Evolutionary conservation across 768 basidiomycete genomes (phyloP), one percentile per base, ranked within the genome.

Genomic region (Macrolepiota fuliginosa): DNA sequence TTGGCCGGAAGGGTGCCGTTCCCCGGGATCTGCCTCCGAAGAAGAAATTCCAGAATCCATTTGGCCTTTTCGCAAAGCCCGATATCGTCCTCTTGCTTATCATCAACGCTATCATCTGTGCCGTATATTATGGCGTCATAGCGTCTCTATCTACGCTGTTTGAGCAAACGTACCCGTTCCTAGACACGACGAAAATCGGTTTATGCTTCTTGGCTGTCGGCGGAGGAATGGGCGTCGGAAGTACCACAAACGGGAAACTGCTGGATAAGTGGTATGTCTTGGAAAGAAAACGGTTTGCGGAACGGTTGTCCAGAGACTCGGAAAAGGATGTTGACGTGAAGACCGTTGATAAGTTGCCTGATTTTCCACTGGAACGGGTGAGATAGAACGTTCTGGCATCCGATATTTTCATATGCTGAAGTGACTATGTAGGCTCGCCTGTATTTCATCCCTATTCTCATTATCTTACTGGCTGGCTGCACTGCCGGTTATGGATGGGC

Each of bases 151-250:
- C 89, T 1, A 81, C 86, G 0, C 76, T 88, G 0, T 87, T 92
- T 68, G 74, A 79, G 54, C 63, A 72, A 1, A 74, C 79, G 0
- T 93, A 94, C 64, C 80, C 85, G 0, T 79, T 72, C 63, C 76
- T 92, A 19, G 81, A 72, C 59, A 82, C 90, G 63, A 85, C 86
- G 3, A 79, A 83, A 24, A 79, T 91, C 35, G 93, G 93, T 2
- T 73, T 95, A 4, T 93, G 90, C 70, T 95, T 88, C 75, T 74
- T 94, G 57, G 83, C 86, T 1, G 81, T 89, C 54, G 94, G 92
- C 1, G 81, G 84, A 15, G 94, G 93, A 0, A 86, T 87, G 74
- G 72, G 84, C 9, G 53, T 88, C 15, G 88, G 91, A 12, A 81
- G 84, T 19, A 69, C 77, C n/a, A 24, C 79, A 1, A 84, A 78